A percentile compares a stretch with the other conserved stretches of the same genome.
These are phyloP conservation scores for Penicillium goetzii DNA, from an alignment of 495 filamentous ascomycete species.

Conservation along the genomic window DNA sequence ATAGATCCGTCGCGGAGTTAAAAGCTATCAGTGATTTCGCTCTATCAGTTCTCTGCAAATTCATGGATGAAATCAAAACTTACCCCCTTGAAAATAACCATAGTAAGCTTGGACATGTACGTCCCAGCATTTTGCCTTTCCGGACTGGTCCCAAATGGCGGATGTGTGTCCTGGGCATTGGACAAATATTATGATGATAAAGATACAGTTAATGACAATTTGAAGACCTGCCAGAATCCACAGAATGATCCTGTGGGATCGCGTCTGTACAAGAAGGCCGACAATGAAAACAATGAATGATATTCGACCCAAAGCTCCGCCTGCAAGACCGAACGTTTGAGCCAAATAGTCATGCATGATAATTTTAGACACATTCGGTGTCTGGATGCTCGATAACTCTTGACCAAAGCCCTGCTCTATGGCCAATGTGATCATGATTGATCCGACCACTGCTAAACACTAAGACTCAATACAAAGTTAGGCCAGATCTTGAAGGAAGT, in stretches of 20 bases:
- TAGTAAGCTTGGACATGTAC: constrained; percentile 42
- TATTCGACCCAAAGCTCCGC: constrained; percentile 33
- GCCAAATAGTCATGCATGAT: constrained; percentile 36
- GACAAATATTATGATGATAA: constrained; percentile 43
- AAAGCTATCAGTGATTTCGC: constrained; percentile 28
- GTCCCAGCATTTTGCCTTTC: constrained; percentile 40
- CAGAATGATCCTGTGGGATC: constrained; percentile 33
- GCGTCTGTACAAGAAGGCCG: constrained; percentile 40
- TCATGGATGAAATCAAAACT: constrained; percentile 8
- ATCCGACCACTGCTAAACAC: constrained; percentile 32
- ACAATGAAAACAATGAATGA: constrained; percentile 48
- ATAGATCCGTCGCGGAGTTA: constrained; percentile 51
- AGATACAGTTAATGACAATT: constrained; percentile 31
- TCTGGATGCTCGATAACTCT: constrained; percentile 16
- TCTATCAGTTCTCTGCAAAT: not conserved
- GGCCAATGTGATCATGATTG: constrained; percentile 29
- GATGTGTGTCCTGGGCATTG: constrained; percentile 42
- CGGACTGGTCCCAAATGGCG: constrained; percentile 43
- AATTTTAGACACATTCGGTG: constrained; percentile 15
- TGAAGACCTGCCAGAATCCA: constrained; percentile 38
- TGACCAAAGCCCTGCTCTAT: constrained; percentile 33
- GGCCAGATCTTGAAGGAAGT: not conserved
- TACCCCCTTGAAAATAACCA: constrained; percentile 45
- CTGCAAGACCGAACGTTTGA: constrained; percentile 32
- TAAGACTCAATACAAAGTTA: constrained; percentile 9